Evolutionary conservation across 2,329 filamentous ascomycete species (phyloP), one percentile per base, ranked within the genome.

Genomic region (Fusarium luffae): DNA sequence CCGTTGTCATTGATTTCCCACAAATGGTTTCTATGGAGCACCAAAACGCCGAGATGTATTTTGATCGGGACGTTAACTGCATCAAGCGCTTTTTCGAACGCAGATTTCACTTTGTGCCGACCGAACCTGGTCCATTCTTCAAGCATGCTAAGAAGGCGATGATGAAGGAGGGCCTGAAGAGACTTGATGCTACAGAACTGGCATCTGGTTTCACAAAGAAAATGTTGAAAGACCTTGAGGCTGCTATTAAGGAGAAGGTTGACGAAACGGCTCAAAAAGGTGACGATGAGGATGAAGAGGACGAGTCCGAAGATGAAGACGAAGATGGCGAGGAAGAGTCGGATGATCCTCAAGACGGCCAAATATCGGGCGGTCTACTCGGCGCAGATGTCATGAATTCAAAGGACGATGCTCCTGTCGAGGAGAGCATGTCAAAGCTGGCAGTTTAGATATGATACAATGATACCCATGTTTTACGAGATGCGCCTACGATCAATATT

Each of bases 1-100:
- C 96, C 1, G 88, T 98, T 56, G 83, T 99, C 47, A 99, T 99
- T 75, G 97, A 99, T 82, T 99, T 99, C 77, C 96, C 96, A 0
- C 96, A 99, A 78, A 98, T 98, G 92, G 89, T 99, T 4, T 98
- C 95, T 2, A 93, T 97, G 78, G 93, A 97, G 73, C 96, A 99
- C 77, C 82, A 85, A 37, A 98, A 99, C 76, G 97, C 96, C 19
- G 92, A 97, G 77, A 97, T 94, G 88, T 98, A 99, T 81, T 99
- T 99, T 79, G 93, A 98, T 78, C 90, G 96, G 69, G 96, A 99
- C 75, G 94, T 99, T 16, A 90, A 93, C 68, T 99, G 97, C 80
- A 91, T 99, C 75, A 98, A 98, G 82, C 89, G 92, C 32, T 99
- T 97, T 79, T 99, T 99, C 77, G 86, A 93, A 76, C 87, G 94